These are phyloP conservation scores for Nannochloropsis granulata DNA, from an alignment of 108 stramenopile species.

Conservation along the genomic window DNA sequence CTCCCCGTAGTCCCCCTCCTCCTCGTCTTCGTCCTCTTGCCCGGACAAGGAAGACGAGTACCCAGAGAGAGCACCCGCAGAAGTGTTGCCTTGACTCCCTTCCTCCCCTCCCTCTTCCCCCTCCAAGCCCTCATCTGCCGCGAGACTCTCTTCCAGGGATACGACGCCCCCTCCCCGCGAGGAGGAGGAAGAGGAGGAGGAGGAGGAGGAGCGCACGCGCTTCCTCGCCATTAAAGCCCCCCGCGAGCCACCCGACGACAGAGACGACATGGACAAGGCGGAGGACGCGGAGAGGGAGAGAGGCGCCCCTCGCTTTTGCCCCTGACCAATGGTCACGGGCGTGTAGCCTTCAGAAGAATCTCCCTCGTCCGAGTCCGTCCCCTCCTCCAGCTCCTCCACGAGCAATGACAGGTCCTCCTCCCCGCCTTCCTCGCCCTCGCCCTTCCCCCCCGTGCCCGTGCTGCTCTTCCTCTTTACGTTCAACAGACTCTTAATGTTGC, in stretches of 20 bases:
- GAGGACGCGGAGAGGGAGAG: neutral
- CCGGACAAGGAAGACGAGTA: neutral
- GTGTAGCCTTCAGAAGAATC: neutral
- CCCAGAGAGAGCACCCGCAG: neutral
- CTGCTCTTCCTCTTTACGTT: neutral
- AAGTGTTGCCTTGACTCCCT: neutral
- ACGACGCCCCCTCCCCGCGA: neutral
- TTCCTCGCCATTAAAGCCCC: neutral
- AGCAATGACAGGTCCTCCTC: neutral
- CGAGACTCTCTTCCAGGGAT: neutral
- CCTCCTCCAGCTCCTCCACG: neutral
- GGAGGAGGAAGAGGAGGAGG: neutral
- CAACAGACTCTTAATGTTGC: neutral
- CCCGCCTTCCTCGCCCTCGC: neutral
- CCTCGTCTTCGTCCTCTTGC: neutral
- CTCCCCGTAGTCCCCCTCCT: neutral
- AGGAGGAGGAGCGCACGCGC: neutral
- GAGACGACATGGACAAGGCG: too few species aligned
- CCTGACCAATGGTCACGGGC: neutral
- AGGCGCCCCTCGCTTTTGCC: neutral
- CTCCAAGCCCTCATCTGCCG: neutral
- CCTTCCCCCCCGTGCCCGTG: neutral
- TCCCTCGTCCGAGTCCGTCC: neutral
- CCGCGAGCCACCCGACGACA: too few species aligned
- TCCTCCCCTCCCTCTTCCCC: neutral